Evolutionary conservation across 1,284 basidiomycete genomes (phyloP).

Genomic region (Tremellales sp.): DNA sequence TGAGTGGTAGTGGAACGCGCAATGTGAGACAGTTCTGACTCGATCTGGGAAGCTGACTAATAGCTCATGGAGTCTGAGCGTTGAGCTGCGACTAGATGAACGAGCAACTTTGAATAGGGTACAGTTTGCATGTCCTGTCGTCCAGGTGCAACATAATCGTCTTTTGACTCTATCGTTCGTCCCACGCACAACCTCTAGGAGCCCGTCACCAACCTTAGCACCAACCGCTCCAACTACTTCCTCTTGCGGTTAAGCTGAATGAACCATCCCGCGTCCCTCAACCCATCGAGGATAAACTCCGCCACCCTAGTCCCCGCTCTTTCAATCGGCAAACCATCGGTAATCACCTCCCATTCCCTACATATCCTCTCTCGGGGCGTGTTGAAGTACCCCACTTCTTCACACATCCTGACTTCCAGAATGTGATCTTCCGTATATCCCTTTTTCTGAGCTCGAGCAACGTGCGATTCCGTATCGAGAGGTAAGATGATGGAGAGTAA

Average conservation of each 20-base stretch:
- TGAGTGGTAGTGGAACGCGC: too few relatives aligned
- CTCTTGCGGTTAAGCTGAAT: slow-evolving; percentile 11
- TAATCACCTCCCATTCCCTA: slow-evolving; percentile 37
- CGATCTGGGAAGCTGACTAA: too few relatives aligned
- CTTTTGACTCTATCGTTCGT: too few relatives aligned
- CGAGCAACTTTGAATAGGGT: too few relatives aligned
- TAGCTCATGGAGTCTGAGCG: too few relatives aligned
- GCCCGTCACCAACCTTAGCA: too few relatives aligned
- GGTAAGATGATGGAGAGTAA: slow-evolving; percentile 28
- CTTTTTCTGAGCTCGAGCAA: not conserved
- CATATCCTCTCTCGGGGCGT: slow-evolving; percentile 11
- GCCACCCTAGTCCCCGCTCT: slow-evolving; percentile 21
- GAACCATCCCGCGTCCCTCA: slow-evolving; percentile 22
- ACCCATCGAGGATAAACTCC: slow-evolving; percentile 28
- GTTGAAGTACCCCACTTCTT: slow-evolving; percentile 25
- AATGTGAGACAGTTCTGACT: too few relatives aligned
- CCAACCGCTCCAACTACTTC: too few relatives aligned
- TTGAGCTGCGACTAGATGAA: too few relatives aligned
- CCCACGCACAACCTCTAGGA: too few relatives aligned
- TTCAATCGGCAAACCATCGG: slow-evolving; percentile 13
- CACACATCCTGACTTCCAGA: slow-evolving; percentile 31
- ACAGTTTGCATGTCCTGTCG: too few relatives aligned
- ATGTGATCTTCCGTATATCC: not conserved
- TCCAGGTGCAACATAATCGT: too few relatives aligned
- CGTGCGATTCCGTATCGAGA: slow-evolving; percentile 9